Evolutionary conservation across 2,329 filamentous ascomycete genomes (phyloP).

Genomic region (Calonectria montana): DNA sequence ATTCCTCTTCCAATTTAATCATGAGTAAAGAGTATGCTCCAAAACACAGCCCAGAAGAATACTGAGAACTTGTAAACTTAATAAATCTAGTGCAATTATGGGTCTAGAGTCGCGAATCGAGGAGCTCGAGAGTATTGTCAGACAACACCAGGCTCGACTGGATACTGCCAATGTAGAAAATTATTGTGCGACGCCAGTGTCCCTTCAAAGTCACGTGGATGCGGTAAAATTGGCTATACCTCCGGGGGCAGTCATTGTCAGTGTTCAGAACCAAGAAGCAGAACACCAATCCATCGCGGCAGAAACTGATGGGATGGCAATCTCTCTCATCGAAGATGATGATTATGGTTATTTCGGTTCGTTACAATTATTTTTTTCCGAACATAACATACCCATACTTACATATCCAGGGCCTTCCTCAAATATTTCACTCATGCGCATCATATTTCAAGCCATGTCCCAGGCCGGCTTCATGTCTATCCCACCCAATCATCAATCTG

Average conservation of each 20-base stretch:
- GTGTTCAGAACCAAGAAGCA: not conserved
- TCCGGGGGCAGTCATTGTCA: conserved; percentile 12
- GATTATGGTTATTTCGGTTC: conserved; percentile 28
- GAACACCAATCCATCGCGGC: conserved; percentile 2
- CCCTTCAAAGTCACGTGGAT: not conserved
- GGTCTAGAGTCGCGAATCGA: conserved; percentile 2
- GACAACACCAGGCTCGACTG: not conserved
- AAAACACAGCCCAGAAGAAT: not conserved
- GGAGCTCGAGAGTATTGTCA: not conserved
- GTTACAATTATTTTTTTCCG: not conserved
- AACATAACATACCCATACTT: not conserved
- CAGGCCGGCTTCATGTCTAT: not conserved
- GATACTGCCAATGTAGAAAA: conserved; percentile 4
- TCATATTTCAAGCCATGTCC: conserved; percentile 21
- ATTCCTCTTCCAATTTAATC: conserved; percentile 10
- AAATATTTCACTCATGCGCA: conserved; percentile 27
- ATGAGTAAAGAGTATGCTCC: not conserved
- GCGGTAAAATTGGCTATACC: not conserved
- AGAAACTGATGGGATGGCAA: conserved; percentile 25
- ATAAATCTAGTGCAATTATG: not conserved
- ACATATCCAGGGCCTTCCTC: conserved; percentile 19
- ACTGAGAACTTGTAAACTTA: not conserved
- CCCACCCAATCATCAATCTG: not conserved
- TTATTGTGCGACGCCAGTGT: no score
- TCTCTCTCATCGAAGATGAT: conserved; percentile 22